A percentile compares a stretch with the other conserved stretches of the same genome.
Conservation (phyloP, 176 grass and related monocot species). For the Triticum monococcum region DNA sequence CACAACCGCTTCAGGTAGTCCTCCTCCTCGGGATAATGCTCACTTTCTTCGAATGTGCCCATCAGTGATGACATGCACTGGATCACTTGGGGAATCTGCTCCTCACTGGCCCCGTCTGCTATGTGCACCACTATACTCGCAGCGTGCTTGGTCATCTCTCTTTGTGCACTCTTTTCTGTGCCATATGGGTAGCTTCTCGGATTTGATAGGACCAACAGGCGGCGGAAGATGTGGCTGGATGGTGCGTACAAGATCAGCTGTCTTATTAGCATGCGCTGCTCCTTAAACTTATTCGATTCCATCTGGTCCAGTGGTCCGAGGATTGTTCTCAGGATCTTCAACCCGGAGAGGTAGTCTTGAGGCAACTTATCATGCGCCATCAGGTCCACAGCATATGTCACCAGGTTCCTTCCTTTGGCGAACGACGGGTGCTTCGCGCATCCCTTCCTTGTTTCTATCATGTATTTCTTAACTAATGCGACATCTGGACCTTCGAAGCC, state of each 20-base stretch:
- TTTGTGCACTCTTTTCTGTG: too few species aligned
- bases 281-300: fast-evolving
- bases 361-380: not conserved
- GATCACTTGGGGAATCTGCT: not conserved
- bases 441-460: not conserved
- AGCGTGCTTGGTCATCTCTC: not conserved
- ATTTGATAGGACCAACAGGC: too few species aligned
- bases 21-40: not conserved
- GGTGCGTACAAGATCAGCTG: not conserved
- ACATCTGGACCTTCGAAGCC: not conserved
- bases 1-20: not conserved
- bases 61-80: not conserved
- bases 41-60: not conserved
- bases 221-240: not conserved
- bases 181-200: not conserved
- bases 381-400: not conserved
- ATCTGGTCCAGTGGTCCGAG: not conserved
- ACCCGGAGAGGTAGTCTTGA: not conserved
- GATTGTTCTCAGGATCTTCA: not conserved
- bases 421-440: not conserved
- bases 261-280: not conserved
- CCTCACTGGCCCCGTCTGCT: not conserved
- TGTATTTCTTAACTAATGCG: not conserved
- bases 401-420: not conserved
- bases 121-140: not conserved